Conservation (phyloP, 345 rosid genomes). For the Lenwebbia sp. region DNA sequence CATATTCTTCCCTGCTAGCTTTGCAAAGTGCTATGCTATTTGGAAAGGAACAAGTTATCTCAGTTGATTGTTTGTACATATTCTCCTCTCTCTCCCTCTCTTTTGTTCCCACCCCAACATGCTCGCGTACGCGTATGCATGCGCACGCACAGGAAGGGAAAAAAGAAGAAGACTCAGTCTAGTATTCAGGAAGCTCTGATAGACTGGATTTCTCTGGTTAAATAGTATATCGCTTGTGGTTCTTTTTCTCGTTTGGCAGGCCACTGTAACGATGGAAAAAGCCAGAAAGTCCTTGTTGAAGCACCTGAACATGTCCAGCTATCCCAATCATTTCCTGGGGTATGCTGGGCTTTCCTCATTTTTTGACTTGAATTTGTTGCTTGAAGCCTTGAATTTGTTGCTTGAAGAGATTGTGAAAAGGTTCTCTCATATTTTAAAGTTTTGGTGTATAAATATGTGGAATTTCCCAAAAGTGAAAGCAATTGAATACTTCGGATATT, state of each 20-base stretch:
- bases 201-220: background rate
- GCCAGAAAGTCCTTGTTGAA: background rate
- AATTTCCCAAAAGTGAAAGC: background rate
- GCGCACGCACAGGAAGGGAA: background rate
- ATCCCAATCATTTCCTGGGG: background rate
- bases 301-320: background rate
- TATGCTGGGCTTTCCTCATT: background rate
- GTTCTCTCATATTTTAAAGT: background rate
- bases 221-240: background rate
- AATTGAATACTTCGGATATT: background rate
- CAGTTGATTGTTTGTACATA: background rate
- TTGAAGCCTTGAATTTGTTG: background rate
- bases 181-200: background rate
- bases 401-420: background rate
- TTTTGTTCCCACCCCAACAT: background rate
- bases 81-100: background rate
- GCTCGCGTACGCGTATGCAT: too few species aligned
- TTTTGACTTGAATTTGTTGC: too few species aligned
- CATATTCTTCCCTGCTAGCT: background rate
- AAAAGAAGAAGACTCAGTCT: background rate
- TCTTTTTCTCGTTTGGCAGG: background rate
- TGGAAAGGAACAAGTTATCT: background rate
- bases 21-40: background rate
- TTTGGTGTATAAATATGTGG: background rate
- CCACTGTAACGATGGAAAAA: background rate